These are phyloP conservation scores for Xerocomellus dryophilus DNA, from an alignment of 768 basidiomycete species.

Conservation along the genomic window DNA sequence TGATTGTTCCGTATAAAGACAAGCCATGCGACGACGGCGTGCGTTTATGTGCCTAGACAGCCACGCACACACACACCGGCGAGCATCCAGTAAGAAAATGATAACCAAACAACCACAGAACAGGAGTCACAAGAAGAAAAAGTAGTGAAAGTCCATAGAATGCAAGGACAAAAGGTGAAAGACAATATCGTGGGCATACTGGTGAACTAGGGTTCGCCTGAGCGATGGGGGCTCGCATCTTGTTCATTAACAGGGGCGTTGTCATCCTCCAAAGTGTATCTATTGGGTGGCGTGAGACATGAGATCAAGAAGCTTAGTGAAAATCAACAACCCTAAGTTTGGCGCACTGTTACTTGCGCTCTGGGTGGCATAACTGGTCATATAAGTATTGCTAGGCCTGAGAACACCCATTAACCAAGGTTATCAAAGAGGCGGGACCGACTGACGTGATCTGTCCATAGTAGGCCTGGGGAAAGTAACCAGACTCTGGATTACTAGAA, in stretches of 20 bases:
- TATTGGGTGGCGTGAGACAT: conserved; percentile 14
- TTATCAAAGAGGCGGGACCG: neutral
- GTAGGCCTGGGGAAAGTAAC: conserved; percentile 5
- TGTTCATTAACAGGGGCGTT: neutral
- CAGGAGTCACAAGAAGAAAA: neutral
- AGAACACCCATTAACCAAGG: neutral
- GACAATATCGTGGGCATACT: neutral
- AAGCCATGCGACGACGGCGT: conserved; percentile 19
- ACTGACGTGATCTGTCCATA: conserved; percentile 16
- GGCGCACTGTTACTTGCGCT: neutral
- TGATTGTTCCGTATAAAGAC: conserved; percentile 8
- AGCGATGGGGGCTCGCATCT: neutral
- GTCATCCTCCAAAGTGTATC: conserved; percentile 9
- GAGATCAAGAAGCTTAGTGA: conserved; percentile 3
- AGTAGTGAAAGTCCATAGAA: conserved; percentile 2
- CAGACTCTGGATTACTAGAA: neutral
- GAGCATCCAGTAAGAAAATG: neutral
- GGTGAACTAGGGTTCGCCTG: conserved; percentile 11
- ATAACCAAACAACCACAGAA: conserved; percentile 1
- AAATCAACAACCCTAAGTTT: conserved; percentile 15
- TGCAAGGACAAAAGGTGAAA: neutral
- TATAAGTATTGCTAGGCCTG: conserved; percentile 1
- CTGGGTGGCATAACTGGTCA: conserved; percentile 1
- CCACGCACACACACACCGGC: neutral
- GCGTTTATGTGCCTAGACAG: conserved; percentile 20